Evolutionary conservation across 2,329 filamentous ascomycete species (phyloP).

Genomic region (Ophiostoma himal-ulmi): DNA sequence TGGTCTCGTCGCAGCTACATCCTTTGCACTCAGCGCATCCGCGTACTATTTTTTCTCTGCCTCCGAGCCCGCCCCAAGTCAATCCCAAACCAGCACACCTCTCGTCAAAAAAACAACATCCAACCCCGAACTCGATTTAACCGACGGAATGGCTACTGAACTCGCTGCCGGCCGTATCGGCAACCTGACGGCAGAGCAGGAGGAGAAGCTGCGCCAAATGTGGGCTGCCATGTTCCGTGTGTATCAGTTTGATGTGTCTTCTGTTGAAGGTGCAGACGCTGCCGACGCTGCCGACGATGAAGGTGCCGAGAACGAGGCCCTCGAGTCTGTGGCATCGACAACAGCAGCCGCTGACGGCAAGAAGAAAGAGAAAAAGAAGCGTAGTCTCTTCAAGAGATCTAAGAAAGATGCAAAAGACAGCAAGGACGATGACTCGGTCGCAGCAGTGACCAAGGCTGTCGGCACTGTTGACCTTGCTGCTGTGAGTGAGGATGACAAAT

Average conservation of each 20-base stretch:
- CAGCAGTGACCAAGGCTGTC: conserved; percentile 14
- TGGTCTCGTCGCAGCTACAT: conserved; percentile 13
- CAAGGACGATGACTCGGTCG: conserved; percentile 14
- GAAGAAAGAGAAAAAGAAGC: conserved; percentile 63
- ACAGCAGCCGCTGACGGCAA: conserved; percentile 31
- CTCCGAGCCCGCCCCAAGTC: background rate
- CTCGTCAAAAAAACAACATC: background rate
- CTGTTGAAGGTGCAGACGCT: conserved; percentile 32
- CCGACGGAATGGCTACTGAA: conserved; percentile 31
- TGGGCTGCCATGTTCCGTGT: conserved; percentile 74
- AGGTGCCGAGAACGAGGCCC: conserved; percentile 15
- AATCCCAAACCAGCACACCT: background rate
- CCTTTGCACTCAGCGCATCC: conserved; percentile 15
- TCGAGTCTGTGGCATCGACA: conserved; percentile 28
- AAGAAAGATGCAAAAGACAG: conserved; percentile 34
- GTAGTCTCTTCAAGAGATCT: conserved; percentile 59
- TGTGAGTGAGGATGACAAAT: conserved; percentile 72
- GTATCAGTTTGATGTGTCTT: conserved; percentile 53
- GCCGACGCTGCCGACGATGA: conserved; percentile 30
- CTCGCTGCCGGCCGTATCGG: conserved; percentile 67
- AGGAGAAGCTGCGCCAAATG: conserved; percentile 79
- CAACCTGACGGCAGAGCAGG: conserved; percentile 83
- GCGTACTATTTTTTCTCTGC: background rate
- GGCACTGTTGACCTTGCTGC: conserved; percentile 14
- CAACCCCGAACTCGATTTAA: background rate